Percentiles rank a stretch among this genome's conserved stretches.
These are phyloP conservation scores for Irineochytrium annulatum DNA, from an alignment of 192 early-diverging fungal genomes.

Conservation along the genomic window DNA sequence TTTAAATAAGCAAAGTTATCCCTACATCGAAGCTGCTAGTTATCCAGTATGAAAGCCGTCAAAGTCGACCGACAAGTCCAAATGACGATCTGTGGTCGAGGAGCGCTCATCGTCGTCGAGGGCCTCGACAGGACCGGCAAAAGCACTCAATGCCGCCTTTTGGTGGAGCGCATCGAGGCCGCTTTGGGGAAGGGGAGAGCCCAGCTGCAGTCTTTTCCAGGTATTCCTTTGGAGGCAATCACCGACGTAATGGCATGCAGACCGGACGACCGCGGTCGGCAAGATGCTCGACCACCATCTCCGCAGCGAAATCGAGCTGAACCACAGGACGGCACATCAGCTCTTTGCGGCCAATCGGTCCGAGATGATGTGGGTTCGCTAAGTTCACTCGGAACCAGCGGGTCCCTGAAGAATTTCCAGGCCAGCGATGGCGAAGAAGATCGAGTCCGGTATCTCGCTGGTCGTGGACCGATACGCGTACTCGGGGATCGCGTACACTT, in stretches of 20 bases:
- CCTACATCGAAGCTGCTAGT: too few species aligned
- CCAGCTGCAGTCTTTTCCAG: conserved; percentile 78
- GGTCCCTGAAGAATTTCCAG: conserved; percentile 23
- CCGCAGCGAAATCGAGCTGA: conserved; percentile 59
- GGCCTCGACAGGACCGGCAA: conserved; percentile 90
- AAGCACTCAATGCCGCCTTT: conserved; percentile 73
- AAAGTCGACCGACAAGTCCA: too few species aligned
- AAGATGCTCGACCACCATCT: conserved; percentile 85
- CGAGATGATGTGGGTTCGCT: conserved; percentile 65
- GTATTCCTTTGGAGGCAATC: conserved; percentile 33
- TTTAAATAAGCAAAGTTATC: too few species aligned
- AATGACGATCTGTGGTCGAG: too few species aligned
- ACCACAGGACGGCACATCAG: conserved; percentile 82
- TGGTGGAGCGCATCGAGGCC: conserved; percentile 56
- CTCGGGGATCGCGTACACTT: conserved; percentile 89
- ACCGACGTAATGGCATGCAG: conserved; percentile 26
- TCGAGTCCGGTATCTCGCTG: conserved; percentile 67
- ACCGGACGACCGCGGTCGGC: conserved; percentile 90
- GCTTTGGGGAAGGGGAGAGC: conserved; percentile 31
- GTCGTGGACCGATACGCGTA: conserved; percentile 94
- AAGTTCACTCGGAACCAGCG: not conserved
- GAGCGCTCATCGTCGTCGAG: conserved; percentile 87
- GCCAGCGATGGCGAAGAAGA: conserved; percentile 51
- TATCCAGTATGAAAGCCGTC: too few species aligned
- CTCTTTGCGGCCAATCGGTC: conserved; percentile 96